Conservation (phyloP, 2,329 filamentous ascomycete genomes). For the Penicillium italicum region DNA sequence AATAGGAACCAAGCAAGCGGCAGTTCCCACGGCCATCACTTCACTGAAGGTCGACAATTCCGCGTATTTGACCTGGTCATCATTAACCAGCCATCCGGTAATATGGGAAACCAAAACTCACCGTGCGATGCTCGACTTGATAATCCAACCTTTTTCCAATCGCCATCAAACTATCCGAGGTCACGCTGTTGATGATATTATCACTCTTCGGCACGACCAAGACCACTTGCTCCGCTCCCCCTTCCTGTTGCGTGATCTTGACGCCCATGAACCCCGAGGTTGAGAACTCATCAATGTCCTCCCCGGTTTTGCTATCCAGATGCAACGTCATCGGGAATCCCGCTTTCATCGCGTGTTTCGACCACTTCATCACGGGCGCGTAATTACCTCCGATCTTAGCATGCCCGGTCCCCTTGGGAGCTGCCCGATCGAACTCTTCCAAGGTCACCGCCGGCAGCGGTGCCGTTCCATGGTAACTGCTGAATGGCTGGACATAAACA, state of each 20-base stretch:
- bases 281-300: conserved; percentile 87
- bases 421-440: conserved; percentile 84
- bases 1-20: conserved; percentile 82
- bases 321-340: conserved; percentile 89
- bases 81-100: background rate
- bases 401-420: conserved; percentile 78
- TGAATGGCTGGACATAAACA: conserved; percentile 82
- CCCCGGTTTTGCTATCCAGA: conserved; percentile 76
- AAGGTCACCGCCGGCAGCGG: conserved; percentile 79
- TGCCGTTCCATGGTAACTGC: conserved; percentile 85
- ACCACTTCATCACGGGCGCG: conserved; percentile 82
- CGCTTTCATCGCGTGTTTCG: conserved; percentile 68
- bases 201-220: conserved; percentile 78
- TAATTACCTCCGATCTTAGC: conserved; percentile 94
- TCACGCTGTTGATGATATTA: conserved; percentile 80
- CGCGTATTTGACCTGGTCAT: conserved; percentile 50
- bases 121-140: conserved; percentile 67
- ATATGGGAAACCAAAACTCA: background rate
- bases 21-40: conserved; percentile 84
- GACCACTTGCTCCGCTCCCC: conserved; percentile 54
- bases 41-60: conserved; percentile 64
- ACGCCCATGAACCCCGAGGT: conserved; percentile 87
- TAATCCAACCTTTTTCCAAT: conserved; percentile 74
- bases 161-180: conserved; percentile 47
- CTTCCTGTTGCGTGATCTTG: conserved; percentile 37